These are phyloP conservation scores for Parietichytrium sp. DNA, from an alignment of 108 stramenopile genomes.

Conservation along the genomic window DNA sequence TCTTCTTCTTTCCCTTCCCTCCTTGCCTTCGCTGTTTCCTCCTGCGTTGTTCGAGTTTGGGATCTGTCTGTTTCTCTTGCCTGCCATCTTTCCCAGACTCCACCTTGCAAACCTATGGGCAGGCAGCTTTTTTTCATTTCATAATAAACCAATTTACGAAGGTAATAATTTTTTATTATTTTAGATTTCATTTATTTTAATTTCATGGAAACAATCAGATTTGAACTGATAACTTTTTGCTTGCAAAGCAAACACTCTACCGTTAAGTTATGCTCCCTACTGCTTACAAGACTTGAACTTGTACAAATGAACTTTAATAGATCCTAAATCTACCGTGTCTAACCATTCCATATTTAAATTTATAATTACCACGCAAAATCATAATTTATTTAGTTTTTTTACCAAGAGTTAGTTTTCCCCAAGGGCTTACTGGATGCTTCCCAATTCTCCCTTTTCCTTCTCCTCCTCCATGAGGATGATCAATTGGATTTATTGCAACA, in stretches of 20 bases:
- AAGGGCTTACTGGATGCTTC: conserved; percentile 48
- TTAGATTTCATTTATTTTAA: background rate
- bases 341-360: conserved; percentile 36
- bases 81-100: no score
- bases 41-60: no score
- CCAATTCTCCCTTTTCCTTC: conserved; percentile 52
- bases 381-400: conserved; percentile 48
- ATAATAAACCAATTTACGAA: background rate
- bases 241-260: conserved; percentile 41
- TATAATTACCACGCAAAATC: background rate
- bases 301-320: conserved; percentile 38
- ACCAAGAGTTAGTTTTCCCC: conserved; percentile 56
- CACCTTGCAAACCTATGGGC: no score
- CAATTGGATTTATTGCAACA: conserved; percentile 57
- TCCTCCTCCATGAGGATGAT: conserved; percentile 57
- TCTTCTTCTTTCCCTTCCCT: no score
- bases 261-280: conserved; percentile 32
- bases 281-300: conserved; percentile 43
- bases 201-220: background rate
- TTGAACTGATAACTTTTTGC: conserved; percentile 19
- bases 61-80: no score
- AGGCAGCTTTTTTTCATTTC: conserved; percentile 22
- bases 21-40: no score
- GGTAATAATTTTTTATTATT: background rate
- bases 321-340: conserved; percentile 40